Conservation (phyloP, 2,329 filamentous ascomycete species). For the Diplodia scrobiculata region DNA sequence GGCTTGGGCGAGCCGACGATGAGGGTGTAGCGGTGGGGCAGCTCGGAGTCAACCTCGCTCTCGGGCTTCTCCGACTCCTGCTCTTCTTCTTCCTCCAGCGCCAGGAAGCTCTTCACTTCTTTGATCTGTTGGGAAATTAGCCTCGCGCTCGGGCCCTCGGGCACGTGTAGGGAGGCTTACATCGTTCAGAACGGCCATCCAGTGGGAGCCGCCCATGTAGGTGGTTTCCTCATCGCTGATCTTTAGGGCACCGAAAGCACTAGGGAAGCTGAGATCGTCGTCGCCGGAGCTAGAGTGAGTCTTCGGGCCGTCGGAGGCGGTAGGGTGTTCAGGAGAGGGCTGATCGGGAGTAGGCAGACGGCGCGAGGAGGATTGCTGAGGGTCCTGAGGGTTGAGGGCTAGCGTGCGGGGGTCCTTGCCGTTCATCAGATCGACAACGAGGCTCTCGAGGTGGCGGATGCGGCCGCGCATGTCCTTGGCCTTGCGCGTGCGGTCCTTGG, state of each 20-base stretch:
- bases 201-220: conserved; percentile 38
- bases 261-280: conserved; percentile 21
- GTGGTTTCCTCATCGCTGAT: conserved; percentile 31
- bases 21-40: conserved; percentile 8
- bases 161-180: background rate
- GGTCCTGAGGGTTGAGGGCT: conserved; percentile 3
- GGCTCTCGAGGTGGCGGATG: conserved; percentile 43
- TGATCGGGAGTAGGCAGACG: conserved; percentile 28
- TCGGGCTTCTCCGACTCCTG: conserved; percentile 30
- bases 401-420: conserved; percentile 33
- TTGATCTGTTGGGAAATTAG: conserved; percentile 32
- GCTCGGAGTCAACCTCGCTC: conserved; percentile 11
- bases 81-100: conserved; percentile 30
- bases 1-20: conserved; percentile 29
- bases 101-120: conserved; percentile 37
- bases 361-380: conserved; percentile 4
- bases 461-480: conserved; percentile 42
- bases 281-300: conserved; percentile 27
- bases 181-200: conserved; percentile 44
- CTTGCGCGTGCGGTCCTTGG: conserved; percentile 34
- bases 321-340: conserved; percentile 15
- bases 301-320: conserved; percentile 23
- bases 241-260: conserved; percentile 24
- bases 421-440: conserved; percentile 43
- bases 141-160: background rate